phyloP scores from a whole-genome alignment of 768 basidiomycete genomes.

The Tremella fuciformis region DNA sequence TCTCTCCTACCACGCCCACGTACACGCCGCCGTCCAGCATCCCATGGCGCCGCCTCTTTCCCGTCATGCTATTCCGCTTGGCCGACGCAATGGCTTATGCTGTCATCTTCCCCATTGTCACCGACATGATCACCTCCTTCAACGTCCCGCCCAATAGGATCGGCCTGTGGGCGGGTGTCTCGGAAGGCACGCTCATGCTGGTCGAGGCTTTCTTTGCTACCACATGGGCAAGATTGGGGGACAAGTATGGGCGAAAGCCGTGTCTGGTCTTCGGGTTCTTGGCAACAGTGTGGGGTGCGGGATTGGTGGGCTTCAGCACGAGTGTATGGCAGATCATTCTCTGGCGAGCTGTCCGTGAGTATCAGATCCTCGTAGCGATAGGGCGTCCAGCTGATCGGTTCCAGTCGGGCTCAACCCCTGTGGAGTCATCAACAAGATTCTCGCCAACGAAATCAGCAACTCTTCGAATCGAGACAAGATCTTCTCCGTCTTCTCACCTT shows the following conservation, averaged over 20 bases:
- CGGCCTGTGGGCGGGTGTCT: slow-evolving; percentile 34
- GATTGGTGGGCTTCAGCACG: slow-evolving; percentile 29
- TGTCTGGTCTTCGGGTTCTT: slow-evolving; percentile 28
- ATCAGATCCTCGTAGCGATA: not conserved
- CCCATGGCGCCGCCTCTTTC: slow-evolving; percentile 23
- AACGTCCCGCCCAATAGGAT: slow-evolving; percentile 26
- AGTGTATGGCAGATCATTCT: slow-evolving; percentile 31
- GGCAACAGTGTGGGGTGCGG: slow-evolving; percentile 12
- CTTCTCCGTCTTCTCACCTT: slow-evolving; percentile 36
- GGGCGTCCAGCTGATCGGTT: not conserved
- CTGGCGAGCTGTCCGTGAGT: slow-evolving; percentile 36
- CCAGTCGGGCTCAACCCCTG: slow-evolving; percentile 37
- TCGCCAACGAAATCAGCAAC: slow-evolving; percentile 26
- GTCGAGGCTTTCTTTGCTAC: slow-evolving; percentile 32
- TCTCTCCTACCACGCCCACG: not conserved
- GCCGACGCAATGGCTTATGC: slow-evolving; percentile 31
- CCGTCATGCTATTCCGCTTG: slow-evolving; percentile 27
- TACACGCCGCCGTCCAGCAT: not conserved
- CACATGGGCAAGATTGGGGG: slow-evolving; percentile 33
- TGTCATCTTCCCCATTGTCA: slow-evolving; percentile 37
- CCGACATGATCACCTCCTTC: slow-evolving; percentile 39
- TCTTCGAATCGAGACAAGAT: slow-evolving; percentile 30
- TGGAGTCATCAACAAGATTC: slow-evolving; percentile 24
- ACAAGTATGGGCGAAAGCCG: slow-evolving; percentile 31
- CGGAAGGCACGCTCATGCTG: slow-evolving; percentile 39